Base-by-base conservation (phyloP, 1,284 basidiomycete genomes). In the Tilletia setariae region DNA sequence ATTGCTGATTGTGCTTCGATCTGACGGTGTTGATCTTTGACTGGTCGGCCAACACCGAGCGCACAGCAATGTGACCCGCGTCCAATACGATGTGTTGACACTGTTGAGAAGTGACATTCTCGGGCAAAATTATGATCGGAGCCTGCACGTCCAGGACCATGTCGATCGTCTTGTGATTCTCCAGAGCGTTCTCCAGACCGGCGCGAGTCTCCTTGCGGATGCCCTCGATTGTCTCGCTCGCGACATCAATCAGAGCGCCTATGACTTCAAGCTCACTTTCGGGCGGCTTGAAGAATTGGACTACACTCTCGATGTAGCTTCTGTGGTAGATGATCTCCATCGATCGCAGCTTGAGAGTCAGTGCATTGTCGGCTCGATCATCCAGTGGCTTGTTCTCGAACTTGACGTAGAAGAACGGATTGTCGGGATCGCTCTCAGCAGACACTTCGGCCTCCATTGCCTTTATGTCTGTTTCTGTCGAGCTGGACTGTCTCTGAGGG, bases 311-410 rank as follows among this genome's bases (percentile, higher is more conserved):
- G 49, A 98, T 87, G 82, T 97, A 98, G 43, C 92, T 91, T 76
- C 87, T 89, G 82, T 98, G 94, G 80, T 99, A 99, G 68, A 99
- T 92, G 75, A 99, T 92, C 84, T 99, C 95, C 89, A 97, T 91
- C 78, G 95, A 93, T 6, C 94, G 89, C 91, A 99, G 93, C 69
- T 89, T 90, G 66, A 97, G 88, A 6, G 90, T 91, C 67, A 98
- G 85, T 0, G 91, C 93, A 77, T 88, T 96, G 82, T 98, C 95
- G 43, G 97, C 94, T 56, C 93, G 89, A 66, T 91, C 90, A 82
- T 98, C 93, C 51, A 98, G 85, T 8, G 96, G 97, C 75, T 93
- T 94, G 70, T 90, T 89, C 84, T 98, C 97, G 75, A 94, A 92
- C 79, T 91, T 92, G 77, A 96, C 84, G 75, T 88, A 92, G 83